phyloP scores from a whole-genome alignment of 768 basidiomycete genomes.

The Calocybe cyanea region DNA sequence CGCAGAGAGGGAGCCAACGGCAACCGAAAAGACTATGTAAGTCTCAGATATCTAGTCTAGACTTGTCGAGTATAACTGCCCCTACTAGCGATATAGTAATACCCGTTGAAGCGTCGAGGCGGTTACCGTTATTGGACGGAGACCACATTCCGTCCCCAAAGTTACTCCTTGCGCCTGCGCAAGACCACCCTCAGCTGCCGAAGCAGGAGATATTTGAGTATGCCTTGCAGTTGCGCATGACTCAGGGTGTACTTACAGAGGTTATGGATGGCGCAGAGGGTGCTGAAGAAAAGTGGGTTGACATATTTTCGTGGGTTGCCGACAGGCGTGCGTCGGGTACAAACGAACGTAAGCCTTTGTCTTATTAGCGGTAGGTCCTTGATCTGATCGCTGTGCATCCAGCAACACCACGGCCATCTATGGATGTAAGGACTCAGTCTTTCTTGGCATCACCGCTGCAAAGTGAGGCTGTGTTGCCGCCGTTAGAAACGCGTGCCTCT shows the following conservation, averaged over 20 bases:
- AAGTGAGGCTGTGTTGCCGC: not conserved
- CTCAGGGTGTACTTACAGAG: constrained; percentile 78
- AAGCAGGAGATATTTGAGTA: constrained; percentile 66
- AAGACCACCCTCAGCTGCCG: constrained; percentile 47
- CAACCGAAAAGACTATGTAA: not conserved
- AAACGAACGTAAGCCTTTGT: constrained; percentile 8
- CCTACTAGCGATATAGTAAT: too few relatives aligned
- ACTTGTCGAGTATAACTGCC: too few relatives aligned
- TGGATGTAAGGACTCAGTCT: constrained; percentile 15
- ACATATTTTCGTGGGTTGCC: constrained; percentile 84
- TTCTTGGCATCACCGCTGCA: constrained; percentile 2
- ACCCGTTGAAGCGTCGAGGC: not conserved
- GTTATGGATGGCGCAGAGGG: constrained; percentile 81
- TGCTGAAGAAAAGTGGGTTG: constrained; percentile 77
- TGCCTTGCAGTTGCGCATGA: constrained; percentile 82
- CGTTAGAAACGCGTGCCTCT: not conserved
- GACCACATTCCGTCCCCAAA: constrained; percentile 34
- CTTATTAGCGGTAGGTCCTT: not conserved
- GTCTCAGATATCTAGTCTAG: too few relatives aligned
- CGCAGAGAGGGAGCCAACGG: not conserved
- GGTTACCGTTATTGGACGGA: constrained; percentile 19
- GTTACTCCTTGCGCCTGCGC: constrained; percentile 40
- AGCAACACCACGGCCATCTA: constrained; percentile 15
- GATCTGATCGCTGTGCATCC: not conserved
- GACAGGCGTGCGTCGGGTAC: constrained; percentile 36